Conservation (phyloP, 2,329 filamentous ascomycete species). For the Incumbomyces lentus region DNA sequence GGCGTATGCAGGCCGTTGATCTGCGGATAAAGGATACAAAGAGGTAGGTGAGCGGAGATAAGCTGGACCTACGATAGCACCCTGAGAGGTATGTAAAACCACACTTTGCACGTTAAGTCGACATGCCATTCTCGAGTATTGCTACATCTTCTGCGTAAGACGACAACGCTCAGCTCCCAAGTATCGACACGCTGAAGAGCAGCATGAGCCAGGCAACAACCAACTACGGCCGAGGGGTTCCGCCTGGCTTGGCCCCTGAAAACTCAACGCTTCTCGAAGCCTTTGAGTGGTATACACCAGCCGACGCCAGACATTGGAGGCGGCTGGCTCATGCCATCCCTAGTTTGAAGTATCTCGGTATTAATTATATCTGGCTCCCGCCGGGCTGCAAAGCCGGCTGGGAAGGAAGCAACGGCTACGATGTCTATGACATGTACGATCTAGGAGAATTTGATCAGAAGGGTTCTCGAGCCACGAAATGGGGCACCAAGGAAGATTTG, state of each 20-base stretch:
- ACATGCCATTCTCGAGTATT: too few species aligned
- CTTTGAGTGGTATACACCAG: slow-evolving; percentile 62
- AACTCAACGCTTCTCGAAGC: slow-evolving; percentile 55
- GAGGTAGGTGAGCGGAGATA: too few species aligned
- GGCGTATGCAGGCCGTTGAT: too few species aligned
- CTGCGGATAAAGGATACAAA: too few species aligned
- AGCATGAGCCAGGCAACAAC: too few species aligned
- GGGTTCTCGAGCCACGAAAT: slow-evolving; percentile 53
- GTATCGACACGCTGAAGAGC: too few species aligned
- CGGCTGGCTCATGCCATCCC: slow-evolving; percentile 45
- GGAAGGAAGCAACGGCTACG: slow-evolving; percentile 53
- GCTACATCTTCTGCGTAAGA: too few species aligned
- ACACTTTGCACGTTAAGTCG: neutral
- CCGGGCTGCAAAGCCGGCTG: slow-evolving; percentile 58
- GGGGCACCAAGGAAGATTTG: slow-evolving; percentile 57
- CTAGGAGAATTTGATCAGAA: slow-evolving; percentile 66
- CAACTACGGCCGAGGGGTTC: too few species aligned
- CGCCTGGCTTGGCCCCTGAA: slow-evolving; percentile 20
- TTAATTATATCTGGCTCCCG: slow-evolving; percentile 58
- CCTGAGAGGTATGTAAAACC: neutral
- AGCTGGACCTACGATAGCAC: neutral
- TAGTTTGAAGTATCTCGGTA: slow-evolving; percentile 47
- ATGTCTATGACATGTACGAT: slow-evolving; percentile 61
- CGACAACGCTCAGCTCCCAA: too few species aligned
- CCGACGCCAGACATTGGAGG: slow-evolving; percentile 49